A percentile compares a stretch with the other conserved stretches of the same genome.
These are phyloP conservation scores for Chrysophaeum taylorii DNA, from an alignment of 352 stramenopile genomes.

Conservation along the genomic window DNA sequence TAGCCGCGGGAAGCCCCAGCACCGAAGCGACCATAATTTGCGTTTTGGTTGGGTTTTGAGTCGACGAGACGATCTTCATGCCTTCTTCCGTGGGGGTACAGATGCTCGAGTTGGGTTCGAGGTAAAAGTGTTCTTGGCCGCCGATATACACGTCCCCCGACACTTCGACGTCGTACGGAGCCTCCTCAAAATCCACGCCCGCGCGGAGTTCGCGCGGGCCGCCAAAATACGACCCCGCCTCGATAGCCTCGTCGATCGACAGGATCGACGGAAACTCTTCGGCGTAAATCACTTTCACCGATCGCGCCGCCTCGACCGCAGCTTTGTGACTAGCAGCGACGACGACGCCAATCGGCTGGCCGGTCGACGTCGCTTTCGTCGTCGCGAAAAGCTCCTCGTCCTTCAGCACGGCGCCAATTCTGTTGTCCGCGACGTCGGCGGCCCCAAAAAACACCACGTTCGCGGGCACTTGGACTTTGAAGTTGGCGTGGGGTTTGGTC, in stretches of 20 bases:
- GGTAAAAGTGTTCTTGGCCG: slow-evolving; percentile 90
- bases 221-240: slow-evolving; percentile 72
- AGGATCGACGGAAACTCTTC: slow-evolving; percentile 47
- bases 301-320: slow-evolving; percentile 41
- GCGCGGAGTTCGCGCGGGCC: slow-evolving; percentile 54
- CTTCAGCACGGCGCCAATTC: slow-evolving; percentile 60
- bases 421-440: slow-evolving; percentile 62
- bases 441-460: too few species aligned
- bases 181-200: slow-evolving; percentile 27
- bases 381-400: slow-evolving; percentile 73
- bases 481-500: too few species aligned
- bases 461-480: too few species aligned
- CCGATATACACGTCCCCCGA: slow-evolving; percentile 73
- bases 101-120: too few species aligned
- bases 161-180: slow-evolving; percentile 42
- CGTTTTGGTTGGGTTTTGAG: slow-evolving; percentile 80
- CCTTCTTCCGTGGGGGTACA: too few species aligned
- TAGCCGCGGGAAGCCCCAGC: slow-evolving; percentile 57
- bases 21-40: slow-evolving; percentile 75
- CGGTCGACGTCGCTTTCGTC: slow-evolving; percentile 33
- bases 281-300: background rate
- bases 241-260: slow-evolving; percentile 87
- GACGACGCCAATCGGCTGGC: slow-evolving; percentile 63
- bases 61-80: slow-evolving; percentile 82
- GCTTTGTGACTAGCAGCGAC: slow-evolving; percentile 64